phyloP scores from a whole-genome alignment of 2,329 filamentous ascomycete genomes.

The Tothia fuscella region DNA sequence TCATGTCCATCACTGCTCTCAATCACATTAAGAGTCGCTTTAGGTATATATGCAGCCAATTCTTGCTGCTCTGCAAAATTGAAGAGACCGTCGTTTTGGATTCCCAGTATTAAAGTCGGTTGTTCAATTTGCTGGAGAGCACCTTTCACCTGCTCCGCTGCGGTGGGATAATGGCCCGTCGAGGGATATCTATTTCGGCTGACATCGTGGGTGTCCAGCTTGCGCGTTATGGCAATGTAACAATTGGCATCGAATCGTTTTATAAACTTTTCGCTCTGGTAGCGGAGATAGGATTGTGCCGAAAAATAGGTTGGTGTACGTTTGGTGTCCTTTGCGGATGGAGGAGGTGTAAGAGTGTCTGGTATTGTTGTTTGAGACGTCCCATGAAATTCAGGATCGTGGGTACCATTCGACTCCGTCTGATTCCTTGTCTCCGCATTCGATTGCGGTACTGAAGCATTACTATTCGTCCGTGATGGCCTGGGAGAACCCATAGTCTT shows the following conservation, averaged over 20 bases:
- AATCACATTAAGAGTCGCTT: conserved; percentile 71
- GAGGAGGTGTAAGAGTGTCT: conserved; percentile 14
- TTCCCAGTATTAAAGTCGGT: conserved; percentile 81
- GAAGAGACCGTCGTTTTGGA: conserved; percentile 91
- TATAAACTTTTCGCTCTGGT: conserved; percentile 94
- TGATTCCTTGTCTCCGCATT: conserved; percentile 10
- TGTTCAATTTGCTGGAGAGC: conserved; percentile 77
- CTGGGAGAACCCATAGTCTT: conserved; percentile 35
- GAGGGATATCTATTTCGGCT: conserved; percentile 54
- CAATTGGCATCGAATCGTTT: conserved; percentile 96
- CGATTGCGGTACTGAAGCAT: conserved; percentile 1
- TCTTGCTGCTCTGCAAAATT: conserved; percentile 96
- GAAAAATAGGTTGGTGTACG: conserved; percentile 73
- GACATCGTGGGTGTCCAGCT: conserved; percentile 93
- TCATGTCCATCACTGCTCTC: conserved; percentile 94
- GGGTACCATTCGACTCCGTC: conserved; percentile 13
- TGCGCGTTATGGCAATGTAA: conserved; percentile 97
- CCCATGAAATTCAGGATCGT: conserved; percentile 36
- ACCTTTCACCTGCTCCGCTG: conserved; percentile 46
- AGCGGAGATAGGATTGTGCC: conserved; percentile 91
- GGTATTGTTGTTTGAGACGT: conserved; percentile 22
- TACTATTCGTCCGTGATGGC: conserved; percentile 24
- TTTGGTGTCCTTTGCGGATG: conserved; percentile 24
- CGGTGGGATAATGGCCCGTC: conserved; percentile 20
- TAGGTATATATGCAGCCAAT: conserved; percentile 67